Evolutionary conservation across 2,329 filamentous ascomycete genomes (phyloP), one percentile per base, ranked within the genome.

Genomic region (Cladosporium austrohemisphaericum): DNA sequence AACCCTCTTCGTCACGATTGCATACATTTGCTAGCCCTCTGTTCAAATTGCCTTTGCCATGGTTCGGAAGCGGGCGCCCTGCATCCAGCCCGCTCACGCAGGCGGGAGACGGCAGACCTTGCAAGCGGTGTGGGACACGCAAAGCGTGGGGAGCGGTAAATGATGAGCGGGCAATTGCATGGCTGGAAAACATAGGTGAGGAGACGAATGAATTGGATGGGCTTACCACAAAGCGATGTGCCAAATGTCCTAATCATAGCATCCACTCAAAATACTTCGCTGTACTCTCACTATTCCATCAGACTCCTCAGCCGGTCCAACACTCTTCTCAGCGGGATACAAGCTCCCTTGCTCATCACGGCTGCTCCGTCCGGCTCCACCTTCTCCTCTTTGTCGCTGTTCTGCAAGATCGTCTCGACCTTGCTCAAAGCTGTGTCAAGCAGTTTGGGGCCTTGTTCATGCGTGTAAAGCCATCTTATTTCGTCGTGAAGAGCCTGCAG

Each of bases 391-490:
- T 19, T 28, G 41, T 67, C 65, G 47, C 71, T 75, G 31, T 60
- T 58, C 49, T 61, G 57, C 11, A 77, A 58, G 5, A 76, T 68
- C 1, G 64, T 65, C 40, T 68, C 69, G 2, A 71, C 68, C 2
- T 67, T 68, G 16, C 63, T 56, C 8, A 77, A 70, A 0, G 73
- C 71, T 52, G 68, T 68, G 5, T 71, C 63, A 6, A 78, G 60
- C 14, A 78, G 54, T 32, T 56, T 57, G 5, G 71, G 57, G 0
- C 67, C 67, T 1, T 52, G 51, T 2, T 14, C 32, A 22, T 57
- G 55, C 49, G 71, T 58, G 55, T 83, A 84, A 3, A 79, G 57
- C 68, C 74, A 81, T 0, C 66, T 56, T 14, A 83, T 57, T n/a
- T 80, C 71, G 26, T 77, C 69, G 29, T 72, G 68, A 33, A 83